These are phyloP conservation scores for Dianthus caryophyllus DNA, from an alignment of 148 eudicot genomes.

Conservation along the genomic window DNA sequence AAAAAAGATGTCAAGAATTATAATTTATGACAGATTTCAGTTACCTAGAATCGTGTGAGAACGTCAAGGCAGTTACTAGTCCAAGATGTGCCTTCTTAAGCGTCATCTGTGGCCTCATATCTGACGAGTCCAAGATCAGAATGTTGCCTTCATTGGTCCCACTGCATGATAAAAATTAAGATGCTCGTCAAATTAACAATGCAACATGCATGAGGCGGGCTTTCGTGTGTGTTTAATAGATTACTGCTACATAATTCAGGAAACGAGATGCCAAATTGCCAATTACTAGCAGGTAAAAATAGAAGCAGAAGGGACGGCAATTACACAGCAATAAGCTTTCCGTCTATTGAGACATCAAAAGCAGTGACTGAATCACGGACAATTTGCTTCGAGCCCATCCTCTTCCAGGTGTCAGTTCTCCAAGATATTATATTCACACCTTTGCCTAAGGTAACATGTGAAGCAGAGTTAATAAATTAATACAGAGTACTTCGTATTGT, in stretches of 20 bases:
- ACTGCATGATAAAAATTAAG: constrained; percentile 35
- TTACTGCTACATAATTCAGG: not conserved
- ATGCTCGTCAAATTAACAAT: not conserved
- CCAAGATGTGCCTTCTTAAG: constrained; percentile 87
- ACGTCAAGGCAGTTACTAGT: constrained; percentile 71
- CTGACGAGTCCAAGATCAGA: constrained; percentile 49
- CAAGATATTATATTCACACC: constrained; percentile 70
- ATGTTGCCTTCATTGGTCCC: constrained; percentile 84
- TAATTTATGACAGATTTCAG: not conserved
- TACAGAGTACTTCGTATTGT: not conserved
- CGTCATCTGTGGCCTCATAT: constrained; percentile 43
- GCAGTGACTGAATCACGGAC: constrained; percentile 65
- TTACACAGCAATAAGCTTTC: constrained; percentile 86
- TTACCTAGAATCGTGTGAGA: constrained; percentile 83
- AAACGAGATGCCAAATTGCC: not conserved
- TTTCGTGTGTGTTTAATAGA: not conserved
- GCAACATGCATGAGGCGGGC: not conserved
- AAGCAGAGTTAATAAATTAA: constrained; percentile 10
- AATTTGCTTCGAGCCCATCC: constrained; percentile 53
- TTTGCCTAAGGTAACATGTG: constrained; percentile 38
- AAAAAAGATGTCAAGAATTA: not conserved
- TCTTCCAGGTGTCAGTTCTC: constrained; percentile 71
- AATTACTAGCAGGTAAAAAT: not conserved
- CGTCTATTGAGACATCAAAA: constrained; percentile 74
- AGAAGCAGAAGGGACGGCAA: not conserved